Evolutionary conservation across 768 basidiomycete genomes (phyloP).

Genomic region (Kwoniella dejecticola): DNA sequence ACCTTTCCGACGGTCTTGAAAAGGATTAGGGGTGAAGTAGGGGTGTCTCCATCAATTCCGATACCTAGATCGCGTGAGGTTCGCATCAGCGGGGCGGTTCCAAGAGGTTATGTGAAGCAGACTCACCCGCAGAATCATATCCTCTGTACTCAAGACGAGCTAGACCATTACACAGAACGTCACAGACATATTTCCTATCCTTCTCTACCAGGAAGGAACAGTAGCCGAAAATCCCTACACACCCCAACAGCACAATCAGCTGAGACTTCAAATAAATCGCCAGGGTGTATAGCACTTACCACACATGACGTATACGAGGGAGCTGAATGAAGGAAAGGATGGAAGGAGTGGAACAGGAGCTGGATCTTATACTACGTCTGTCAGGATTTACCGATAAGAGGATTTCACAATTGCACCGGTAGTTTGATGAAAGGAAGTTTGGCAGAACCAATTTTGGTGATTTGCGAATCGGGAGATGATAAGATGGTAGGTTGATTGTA

Average conservation of each 20-base stretch:
- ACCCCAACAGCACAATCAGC: not conserved
- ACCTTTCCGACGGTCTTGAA: slow-evolving; percentile 99
- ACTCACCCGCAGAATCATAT: slow-evolving; percentile 82
- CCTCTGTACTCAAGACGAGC: slow-evolving; percentile 96
- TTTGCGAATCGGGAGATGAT: too few species aligned
- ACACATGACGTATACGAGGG: slow-evolving; percentile 16
- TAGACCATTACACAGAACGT: slow-evolving; percentile 86
- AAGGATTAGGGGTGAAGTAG: slow-evolving; percentile 68
- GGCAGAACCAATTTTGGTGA: too few species aligned
- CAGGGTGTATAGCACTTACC: slow-evolving; percentile 10
- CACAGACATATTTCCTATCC: slow-evolving; percentile 87
- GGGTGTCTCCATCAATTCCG: slow-evolving; percentile 82
- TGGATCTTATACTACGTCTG: too few species aligned
- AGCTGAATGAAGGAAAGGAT: not conserved
- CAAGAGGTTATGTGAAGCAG: too few species aligned
- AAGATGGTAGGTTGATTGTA: too few species aligned
- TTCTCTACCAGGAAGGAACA: slow-evolving; percentile 94
- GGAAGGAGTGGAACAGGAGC: slow-evolving; percentile 1
- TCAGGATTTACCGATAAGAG: too few species aligned
- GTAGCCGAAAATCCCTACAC: slow-evolving; percentile 88
- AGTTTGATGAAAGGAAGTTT: too few species aligned
- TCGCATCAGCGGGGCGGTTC: too few species aligned
- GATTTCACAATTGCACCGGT: too few species aligned
- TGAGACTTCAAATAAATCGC: not conserved
- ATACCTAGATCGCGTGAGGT: too few species aligned